Base-by-base conservation (phyloP, 345 rosid genomes). In the Firmiana major region DNA sequence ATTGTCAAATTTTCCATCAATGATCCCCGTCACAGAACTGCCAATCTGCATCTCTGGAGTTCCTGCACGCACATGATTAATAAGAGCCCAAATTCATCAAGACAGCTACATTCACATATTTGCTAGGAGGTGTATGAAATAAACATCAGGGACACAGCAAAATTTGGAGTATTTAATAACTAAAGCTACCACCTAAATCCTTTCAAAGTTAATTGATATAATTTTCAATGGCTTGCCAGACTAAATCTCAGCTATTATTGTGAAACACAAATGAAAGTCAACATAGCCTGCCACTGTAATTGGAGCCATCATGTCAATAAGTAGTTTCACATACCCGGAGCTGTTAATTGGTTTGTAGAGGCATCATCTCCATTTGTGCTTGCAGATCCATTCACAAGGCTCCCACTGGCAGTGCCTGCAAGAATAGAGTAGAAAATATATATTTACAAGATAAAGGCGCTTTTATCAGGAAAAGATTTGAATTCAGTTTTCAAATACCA, bases 1-100 rank as follows among this genome's bases (percentile, higher is more conserved):
- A 58, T 64, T 82, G 46, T 94, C 98, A 46, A 94, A 94, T 80
- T 94, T 94, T 59, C 89, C 97, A 73, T 94, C 98, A 75, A 94
- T 91, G 42, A 57, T 68, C 83, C 98, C 98, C 0, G 72, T 71
- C 78, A 91, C 89, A 16, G 85, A 80, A 84, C 78, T 76, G 55
- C 98, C 97, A 79, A 75, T 74, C 68, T 77, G 81, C 89, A 87
- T 77, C 49, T 85, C 82, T 8, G 71, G 49, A 75, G 70, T 75
- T 75, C 82, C 93, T 88, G 85, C 84, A 69, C 54, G 26, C 45
- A 34, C 57, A 62, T 78, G 17, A 40, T 16, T 34, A 43, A 46
- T 51, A 34, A 71, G 60, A 71, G 9, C 43, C 62, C 17, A 6
- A 45, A 31, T 51, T 71, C 28, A 17, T 2, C 16, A 70, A 49